Conservation (phyloP, 306 rosid genomes). For the Acacia crassicarpa region DNA sequence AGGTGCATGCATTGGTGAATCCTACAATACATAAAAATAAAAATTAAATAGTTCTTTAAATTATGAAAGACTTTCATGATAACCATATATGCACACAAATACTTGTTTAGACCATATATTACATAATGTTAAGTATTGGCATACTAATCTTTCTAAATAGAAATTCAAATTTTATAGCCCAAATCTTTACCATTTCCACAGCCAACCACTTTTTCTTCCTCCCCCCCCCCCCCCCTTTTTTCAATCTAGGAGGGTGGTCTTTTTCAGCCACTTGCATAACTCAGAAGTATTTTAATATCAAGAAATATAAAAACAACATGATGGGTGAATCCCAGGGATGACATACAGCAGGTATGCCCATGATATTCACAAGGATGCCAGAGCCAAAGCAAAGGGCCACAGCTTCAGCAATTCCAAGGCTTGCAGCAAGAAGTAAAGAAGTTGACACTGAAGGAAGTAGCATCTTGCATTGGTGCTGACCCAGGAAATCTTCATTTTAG, state of each 20-base stretch:
- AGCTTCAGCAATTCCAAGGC: constrained; percentile 87
- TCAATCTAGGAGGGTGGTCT: not conserved
- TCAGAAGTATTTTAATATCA: constrained; percentile 19
- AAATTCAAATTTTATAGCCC: not conserved
- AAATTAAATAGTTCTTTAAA: not conserved
- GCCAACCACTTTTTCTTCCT: not conserved
- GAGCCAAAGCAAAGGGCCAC: constrained; percentile 75
- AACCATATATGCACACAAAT: not conserved
- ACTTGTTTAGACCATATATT: not conserved
- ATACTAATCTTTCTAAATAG: not conserved
- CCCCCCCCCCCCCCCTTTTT: no score
- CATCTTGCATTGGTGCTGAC: constrained; percentile 47
- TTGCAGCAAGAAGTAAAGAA: constrained; percentile 78
- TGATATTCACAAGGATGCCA: constrained; percentile 70
- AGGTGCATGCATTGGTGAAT: constrained; percentile 82
- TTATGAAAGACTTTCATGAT: not conserved
- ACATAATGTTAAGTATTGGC: not conserved
- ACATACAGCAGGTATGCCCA: constrained; percentile 96
- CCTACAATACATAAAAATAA: constrained; percentile 57
- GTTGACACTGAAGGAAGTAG: constrained; percentile 79
- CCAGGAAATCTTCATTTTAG: constrained; percentile 41
- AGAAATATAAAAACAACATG: constrained; percentile 3
- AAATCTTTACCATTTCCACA: constrained; percentile 1
- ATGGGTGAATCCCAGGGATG: constrained; percentile 36
- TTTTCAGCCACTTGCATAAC: constrained; percentile 1